Percentiles rank a stretch among this genome's conserved stretches.
These are phyloP conservation scores for Cytospora leucostoma DNA, from an alignment of 2,329 filamentous ascomycete genomes.

Conservation along the genomic window DNA sequence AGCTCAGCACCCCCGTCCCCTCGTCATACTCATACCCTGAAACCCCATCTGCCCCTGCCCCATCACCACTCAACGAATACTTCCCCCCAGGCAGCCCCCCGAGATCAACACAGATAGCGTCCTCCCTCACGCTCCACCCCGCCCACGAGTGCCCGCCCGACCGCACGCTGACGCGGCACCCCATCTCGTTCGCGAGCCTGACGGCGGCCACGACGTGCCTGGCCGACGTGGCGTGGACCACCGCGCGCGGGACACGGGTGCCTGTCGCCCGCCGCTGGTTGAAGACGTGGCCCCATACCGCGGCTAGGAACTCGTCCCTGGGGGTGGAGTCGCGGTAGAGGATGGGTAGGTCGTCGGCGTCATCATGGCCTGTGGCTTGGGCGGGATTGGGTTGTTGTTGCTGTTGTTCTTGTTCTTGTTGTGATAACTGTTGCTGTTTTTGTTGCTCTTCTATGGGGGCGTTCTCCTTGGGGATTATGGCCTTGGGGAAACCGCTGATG, in stretches of 20 bases:
- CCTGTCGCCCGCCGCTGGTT: conserved; percentile 40
- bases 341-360: conserved; percentile 18
- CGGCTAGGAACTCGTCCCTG: conserved; percentile 24
- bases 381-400: neutral
- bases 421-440: no score
- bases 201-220: conserved; percentile 42
- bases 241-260: conserved; percentile 42
- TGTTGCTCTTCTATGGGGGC: neutral
- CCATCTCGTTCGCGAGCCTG: conserved; percentile 38
- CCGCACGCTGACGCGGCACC: conserved; percentile 44
- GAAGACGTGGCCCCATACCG: conserved; percentile 43
- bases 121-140: conserved; percentile 48
- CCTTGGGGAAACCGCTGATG: neutral
- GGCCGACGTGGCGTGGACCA: conserved; percentile 42
- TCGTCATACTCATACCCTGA: conserved; percentile 42
- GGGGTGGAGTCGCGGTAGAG: conserved; percentile 30
- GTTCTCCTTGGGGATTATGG: neutral
- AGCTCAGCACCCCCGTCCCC: conserved; percentile 41
- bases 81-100: conserved; percentile 32
- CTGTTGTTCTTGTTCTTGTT: neutral
- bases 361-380: neutral
- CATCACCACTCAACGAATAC: neutral
- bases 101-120: conserved; percentile 46
- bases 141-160: conserved; percentile 52
- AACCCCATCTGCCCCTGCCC: conserved; percentile 1